phyloP scores from a whole-genome alignment of 495 filamentous ascomycete species.

The Endocarpon pusillum region DNA sequence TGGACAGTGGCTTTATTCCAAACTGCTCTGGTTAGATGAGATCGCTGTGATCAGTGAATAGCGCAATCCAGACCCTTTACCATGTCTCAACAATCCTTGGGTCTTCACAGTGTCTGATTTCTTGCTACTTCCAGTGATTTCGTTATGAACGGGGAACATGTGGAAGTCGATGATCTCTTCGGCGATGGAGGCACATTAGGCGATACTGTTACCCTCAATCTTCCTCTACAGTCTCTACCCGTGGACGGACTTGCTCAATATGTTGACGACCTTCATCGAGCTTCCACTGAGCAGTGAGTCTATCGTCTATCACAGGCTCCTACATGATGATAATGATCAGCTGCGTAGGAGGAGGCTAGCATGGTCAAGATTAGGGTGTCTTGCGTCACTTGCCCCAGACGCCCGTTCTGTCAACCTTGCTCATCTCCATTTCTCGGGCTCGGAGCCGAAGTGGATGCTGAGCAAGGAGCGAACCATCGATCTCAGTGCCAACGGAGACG shows the following conservation, averaged over 20 bases:
- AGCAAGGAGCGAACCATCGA: conserved; percentile 37
- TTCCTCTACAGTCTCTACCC: no score
- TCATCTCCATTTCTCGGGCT: conserved; percentile 49
- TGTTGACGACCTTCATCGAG: conserved; percentile 59
- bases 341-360: conserved; percentile 46
- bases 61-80: no score
- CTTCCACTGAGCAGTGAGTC: conserved; percentile 73
- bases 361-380: conserved; percentile 80
- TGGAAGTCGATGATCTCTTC: conserved; percentile 61
- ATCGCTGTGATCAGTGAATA: no score
- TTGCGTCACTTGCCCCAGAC: conserved; percentile 65
- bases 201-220: no score
- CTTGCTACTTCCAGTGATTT: no score
- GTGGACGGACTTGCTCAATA: conserved; percentile 54
- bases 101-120: conserved; percentile 1
- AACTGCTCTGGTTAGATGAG: no score
- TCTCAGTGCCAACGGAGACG: conserved; percentile 27
- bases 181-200: conserved; percentile 42
- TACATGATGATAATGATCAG: conserved; percentile 4
- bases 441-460: conserved; percentile 62
- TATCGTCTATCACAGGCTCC: background rate
- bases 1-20: no score
- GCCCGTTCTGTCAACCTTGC: conserved; percentile 50
- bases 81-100: no score
- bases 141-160: conserved; percentile 55